Conservation (phyloP, 2,329 filamentous ascomycete genomes). For the Pseudodiploospora longispora region DNA sequence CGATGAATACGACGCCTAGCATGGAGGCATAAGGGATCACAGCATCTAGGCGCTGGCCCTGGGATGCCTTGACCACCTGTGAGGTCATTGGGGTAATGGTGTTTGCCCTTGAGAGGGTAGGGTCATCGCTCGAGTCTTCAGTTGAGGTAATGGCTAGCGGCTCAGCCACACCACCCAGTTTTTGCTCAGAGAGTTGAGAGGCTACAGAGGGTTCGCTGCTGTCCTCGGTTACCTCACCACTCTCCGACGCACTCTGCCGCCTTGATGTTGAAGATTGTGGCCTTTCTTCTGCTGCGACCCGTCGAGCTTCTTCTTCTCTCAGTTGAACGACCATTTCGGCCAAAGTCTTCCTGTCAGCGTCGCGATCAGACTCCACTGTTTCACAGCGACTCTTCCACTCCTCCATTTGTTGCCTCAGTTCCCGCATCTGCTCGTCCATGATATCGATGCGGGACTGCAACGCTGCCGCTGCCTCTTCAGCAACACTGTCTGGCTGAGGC, state of each 20-base stretch:
- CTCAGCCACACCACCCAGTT: conserved; percentile 8
- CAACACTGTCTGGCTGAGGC: conserved; percentile 5
- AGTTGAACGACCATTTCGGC: conserved; percentile 84
- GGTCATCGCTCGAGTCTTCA: conserved; percentile 30
- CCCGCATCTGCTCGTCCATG: conserved; percentile 72
- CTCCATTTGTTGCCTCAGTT: conserved; percentile 73
- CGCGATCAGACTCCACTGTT: conserved; percentile 68
- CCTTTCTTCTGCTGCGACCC: conserved; percentile 34
- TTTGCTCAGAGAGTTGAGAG: conserved; percentile 12
- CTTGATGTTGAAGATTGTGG: conserved; percentile 28
- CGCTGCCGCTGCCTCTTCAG: conserved; percentile 19
- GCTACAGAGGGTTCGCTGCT: conserved; percentile 13
- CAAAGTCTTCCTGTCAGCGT: conserved; percentile 63
- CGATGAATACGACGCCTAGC: conserved; percentile 71
- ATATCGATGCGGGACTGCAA: conserved; percentile 63
- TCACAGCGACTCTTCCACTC: conserved; percentile 71
- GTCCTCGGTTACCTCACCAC: conserved; percentile 1
- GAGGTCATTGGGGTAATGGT: conserved; percentile 39
- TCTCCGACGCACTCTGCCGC: conserved; percentile 3
- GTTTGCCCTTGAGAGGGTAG: conserved; percentile 39
- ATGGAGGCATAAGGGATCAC: conserved; percentile 72
- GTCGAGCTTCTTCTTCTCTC: conserved; percentile 54
- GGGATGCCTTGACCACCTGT: conserved; percentile 31
- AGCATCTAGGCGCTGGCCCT: conserved; percentile 37
- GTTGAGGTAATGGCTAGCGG: conserved; percentile 14